Conservation (phyloP, 208 protist genomes). For the Leishmania major region DNA sequence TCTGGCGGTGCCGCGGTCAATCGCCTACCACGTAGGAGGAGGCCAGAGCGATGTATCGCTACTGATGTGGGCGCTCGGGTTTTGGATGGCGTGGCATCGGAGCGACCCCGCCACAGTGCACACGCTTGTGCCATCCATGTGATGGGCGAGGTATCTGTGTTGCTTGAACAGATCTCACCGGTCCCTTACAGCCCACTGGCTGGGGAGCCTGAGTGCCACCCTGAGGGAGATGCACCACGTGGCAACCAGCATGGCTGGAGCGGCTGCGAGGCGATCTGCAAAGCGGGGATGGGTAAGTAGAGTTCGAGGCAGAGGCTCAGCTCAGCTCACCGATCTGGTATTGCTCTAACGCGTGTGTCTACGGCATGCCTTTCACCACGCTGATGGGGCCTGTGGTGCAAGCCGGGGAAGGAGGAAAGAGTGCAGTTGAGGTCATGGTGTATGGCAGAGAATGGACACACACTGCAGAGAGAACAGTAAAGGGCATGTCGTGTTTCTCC, state of each 20-base stretch:
- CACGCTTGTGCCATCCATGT: not conserved
- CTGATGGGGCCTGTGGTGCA: not conserved
- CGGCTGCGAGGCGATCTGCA: not conserved
- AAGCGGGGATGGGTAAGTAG: not conserved
- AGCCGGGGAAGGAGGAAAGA: not conserved
- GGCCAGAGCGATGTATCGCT: not conserved
- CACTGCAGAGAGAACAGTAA: too few relatives aligned
- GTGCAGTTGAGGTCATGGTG: too few relatives aligned
- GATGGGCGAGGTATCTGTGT: too few relatives aligned
- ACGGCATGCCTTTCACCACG: not conserved
- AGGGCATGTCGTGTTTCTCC: too few relatives aligned
- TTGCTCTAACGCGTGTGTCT: not conserved
- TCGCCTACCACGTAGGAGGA: not conserved
- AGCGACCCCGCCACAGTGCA: not conserved
- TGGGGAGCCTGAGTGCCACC: not conserved
- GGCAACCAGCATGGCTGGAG: not conserved
- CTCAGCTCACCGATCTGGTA: not conserved
- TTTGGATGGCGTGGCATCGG: not conserved
- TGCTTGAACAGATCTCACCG: too few relatives aligned
- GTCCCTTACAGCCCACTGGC: too few relatives aligned
- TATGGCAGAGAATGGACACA: too few relatives aligned
- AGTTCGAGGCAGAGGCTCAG: not conserved
- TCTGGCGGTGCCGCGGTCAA: not conserved
- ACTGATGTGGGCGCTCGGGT: not conserved
- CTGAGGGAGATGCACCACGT: not conserved